Evolutionary conservation across 1,284 basidiomycete species (phyloP), one percentile per base, ranked within the genome.

Genomic region (Cryptococcus sp.): DNA sequence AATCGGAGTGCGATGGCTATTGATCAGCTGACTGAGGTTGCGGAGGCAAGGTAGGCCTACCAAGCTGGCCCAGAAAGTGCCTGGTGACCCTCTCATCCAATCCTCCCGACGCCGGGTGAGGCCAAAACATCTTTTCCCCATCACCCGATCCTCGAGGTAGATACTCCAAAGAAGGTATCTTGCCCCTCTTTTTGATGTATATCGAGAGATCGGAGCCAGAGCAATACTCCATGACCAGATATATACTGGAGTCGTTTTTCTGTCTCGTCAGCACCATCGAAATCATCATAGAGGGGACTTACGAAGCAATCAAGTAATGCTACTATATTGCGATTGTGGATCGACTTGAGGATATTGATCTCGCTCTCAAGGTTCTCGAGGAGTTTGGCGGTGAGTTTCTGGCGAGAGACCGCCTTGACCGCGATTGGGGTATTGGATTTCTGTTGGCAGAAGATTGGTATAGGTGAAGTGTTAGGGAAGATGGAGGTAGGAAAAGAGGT

Each of bases 201-300:
- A 91, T 84, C 0, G 91, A 91, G 42, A 99, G 83, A 74, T 99
- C 96, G 13, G 92, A 92, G 3, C 91, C 92, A 0, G 91, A 85
- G 74, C 94, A 98, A 74, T 85, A 98, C 66, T 94, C 92, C 87
- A 98, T 98, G 69, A 99, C 87, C 51, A 99, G 84, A 78, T 97
- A 97, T 70, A 98, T 97, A 72, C 94, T 85, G 52, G 84, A 82
- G 63, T 93, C 88, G 24, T 90, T 90, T 68, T 91, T 88, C 91
- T 93, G 67, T 24, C 32, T 25, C 32, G 47, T 55, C 23, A 55
- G 52, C 42, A 34, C 46, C 14, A 24, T 7, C 36, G 45, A 41
- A 14, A 14, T 16, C 13, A 45, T 42, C 16, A 18, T 13, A 16
- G 32, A 46, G 18, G 24, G 23, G 3, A 74, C 79, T 63, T 56